Percentiles rank a stretch among this genome's conserved stretches.
These are phyloP conservation scores for Pythium inflatum DNA, from an alignment of 352 stramenopile genomes.

Conservation along the genomic window DNA sequence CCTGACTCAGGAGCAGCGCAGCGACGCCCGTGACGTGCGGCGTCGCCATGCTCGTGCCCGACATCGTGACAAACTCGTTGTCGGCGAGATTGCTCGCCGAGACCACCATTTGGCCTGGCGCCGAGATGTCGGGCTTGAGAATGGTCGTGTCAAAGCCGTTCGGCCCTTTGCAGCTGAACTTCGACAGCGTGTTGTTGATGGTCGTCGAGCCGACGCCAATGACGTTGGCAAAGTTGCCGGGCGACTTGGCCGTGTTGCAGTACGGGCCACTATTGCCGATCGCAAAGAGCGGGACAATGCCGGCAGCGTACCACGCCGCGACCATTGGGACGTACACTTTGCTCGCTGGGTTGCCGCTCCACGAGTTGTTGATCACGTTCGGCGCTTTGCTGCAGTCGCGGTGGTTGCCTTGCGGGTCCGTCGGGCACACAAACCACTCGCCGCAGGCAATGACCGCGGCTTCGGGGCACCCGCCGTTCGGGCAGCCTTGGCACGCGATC, in stretches of 20 bases:
- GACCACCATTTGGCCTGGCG: conserved; percentile 26
- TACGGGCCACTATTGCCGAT: conserved; percentile 36
- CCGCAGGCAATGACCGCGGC: conserved; percentile 13
- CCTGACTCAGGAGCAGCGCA: conserved; percentile 28
- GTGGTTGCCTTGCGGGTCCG: conserved; percentile 19
- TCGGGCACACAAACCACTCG: conserved; percentile 29
- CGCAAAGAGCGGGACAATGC: conserved; percentile 42
- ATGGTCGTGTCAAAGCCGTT: conserved; percentile 19
- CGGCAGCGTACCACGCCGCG: conserved; percentile 32
- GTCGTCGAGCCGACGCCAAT: conserved; percentile 41
- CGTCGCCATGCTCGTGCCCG: conserved; percentile 40
- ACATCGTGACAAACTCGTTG: conserved; percentile 23
- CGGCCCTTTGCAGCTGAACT: conserved; percentile 33
- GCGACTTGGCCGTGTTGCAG: conserved; percentile 35
- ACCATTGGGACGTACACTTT: conserved; percentile 20
- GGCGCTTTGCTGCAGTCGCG: conserved; percentile 24
- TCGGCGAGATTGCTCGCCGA: conserved; percentile 27
- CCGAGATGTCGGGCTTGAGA: conserved; percentile 37
- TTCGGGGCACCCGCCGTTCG: conserved; percentile 14
- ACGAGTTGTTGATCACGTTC: conserved; percentile 31
- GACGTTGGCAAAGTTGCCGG: conserved; percentile 38
- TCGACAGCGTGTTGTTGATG: conserved; percentile 30
- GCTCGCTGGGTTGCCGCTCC: conserved; percentile 1
- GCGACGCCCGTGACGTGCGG: conserved; percentile 36
- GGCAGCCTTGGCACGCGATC: conserved; percentile 23